Percentiles rank a stretch among this genome's conserved stretches.
Conservation (phyloP, 352 stramenopile genomes). For the Globisporangium rhizosaccharum region DNA sequence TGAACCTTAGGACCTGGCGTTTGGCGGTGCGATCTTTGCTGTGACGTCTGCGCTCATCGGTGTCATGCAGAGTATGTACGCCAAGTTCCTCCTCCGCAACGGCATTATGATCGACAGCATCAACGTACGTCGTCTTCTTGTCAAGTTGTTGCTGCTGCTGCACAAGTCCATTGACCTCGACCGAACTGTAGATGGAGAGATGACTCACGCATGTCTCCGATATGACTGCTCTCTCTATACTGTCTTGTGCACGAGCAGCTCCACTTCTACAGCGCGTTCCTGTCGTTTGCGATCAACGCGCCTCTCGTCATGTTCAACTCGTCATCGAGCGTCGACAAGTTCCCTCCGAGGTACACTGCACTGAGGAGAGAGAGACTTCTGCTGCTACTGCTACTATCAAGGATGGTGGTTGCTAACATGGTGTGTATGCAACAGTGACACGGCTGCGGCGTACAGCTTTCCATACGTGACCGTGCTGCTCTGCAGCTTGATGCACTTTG, state of each 20-base stretch:
- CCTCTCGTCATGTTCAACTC: slow-evolving; percentile 64
- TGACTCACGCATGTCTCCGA: neutral
- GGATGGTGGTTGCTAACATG: neutral
- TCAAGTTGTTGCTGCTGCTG: too few species aligned
- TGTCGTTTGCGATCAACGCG: slow-evolving; percentile 83
- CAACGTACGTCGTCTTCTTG: slow-evolving; percentile 43
- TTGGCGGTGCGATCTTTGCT: slow-evolving; percentile 64
- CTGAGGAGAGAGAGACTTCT: too few species aligned
- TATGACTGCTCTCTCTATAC: slow-evolving; percentile 4
- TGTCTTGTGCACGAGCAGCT: slow-evolving; percentile 29
- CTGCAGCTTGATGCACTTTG: slow-evolving; percentile 83
- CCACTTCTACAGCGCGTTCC: slow-evolving; percentile 81
- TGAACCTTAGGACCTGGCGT: slow-evolving; percentile 46
- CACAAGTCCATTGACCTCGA: neutral
- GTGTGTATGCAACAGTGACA: slow-evolving; percentile 1
- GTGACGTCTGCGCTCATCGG: slow-evolving; percentile 68
- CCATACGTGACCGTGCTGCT: slow-evolving; percentile 65
- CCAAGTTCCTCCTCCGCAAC: slow-evolving; percentile 78
- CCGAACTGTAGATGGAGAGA: neutral
- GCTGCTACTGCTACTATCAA: neutral
- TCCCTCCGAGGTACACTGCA: slow-evolving; percentile 26
- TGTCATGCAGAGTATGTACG: slow-evolving; percentile 87
- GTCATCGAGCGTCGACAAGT: slow-evolving; percentile 40
- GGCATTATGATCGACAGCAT: slow-evolving; percentile 72
- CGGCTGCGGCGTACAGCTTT: slow-evolving; percentile 34